Evolutionary conservation across 1,284 basidiomycete genomes (phyloP).

Genomic region (Mrakiaceae sp.): DNA sequence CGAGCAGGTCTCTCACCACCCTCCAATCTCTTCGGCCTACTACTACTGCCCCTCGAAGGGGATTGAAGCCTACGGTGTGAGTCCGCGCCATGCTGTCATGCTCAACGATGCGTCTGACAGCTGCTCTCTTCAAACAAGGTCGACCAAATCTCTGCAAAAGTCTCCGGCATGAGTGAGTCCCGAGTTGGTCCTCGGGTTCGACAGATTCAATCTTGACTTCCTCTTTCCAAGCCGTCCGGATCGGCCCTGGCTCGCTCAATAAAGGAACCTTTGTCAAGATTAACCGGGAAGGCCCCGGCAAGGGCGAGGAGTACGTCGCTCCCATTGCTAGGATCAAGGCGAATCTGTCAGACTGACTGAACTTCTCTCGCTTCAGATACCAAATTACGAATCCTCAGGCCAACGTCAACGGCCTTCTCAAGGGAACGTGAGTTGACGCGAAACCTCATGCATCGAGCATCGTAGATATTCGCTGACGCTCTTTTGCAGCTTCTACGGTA

Average conservation of each 20-base stretch:
- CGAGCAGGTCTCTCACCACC: constrained; percentile 90
- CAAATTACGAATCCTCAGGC: constrained; percentile 83
- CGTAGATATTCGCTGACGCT: background rate
- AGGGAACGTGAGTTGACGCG: constrained; percentile 38
- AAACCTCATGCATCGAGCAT: too few relatives aligned
- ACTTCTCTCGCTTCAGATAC: constrained; percentile 39
- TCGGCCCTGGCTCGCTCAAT: constrained; percentile 70
- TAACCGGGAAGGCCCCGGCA: constrained; percentile 55
- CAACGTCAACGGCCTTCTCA: constrained; percentile 79
- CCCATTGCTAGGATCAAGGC: background rate
- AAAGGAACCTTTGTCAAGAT: constrained; percentile 77
- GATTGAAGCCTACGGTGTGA: constrained; percentile 54
- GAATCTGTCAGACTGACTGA: background rate
- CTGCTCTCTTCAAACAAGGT: constrained; percentile 29
- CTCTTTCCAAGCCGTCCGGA: constrained; percentile 42
- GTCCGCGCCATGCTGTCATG: background rate
- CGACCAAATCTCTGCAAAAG: constrained; percentile 87
- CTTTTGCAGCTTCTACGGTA: constrained; percentile 67
- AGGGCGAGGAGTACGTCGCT: constrained; percentile 47
- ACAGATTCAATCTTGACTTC: background rate
- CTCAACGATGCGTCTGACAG: constrained; percentile 16
- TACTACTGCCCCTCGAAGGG: constrained; percentile 62
- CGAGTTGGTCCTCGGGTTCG: background rate
- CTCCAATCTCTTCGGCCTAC: constrained; percentile 81
- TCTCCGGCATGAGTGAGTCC: constrained; percentile 57